A percentile compares a stretch with the other conserved stretches of the same genome.
phyloP scores from a whole-genome alignment of 2,329 filamentous ascomycete species.

The Fusarium gaditjirri region DNA sequence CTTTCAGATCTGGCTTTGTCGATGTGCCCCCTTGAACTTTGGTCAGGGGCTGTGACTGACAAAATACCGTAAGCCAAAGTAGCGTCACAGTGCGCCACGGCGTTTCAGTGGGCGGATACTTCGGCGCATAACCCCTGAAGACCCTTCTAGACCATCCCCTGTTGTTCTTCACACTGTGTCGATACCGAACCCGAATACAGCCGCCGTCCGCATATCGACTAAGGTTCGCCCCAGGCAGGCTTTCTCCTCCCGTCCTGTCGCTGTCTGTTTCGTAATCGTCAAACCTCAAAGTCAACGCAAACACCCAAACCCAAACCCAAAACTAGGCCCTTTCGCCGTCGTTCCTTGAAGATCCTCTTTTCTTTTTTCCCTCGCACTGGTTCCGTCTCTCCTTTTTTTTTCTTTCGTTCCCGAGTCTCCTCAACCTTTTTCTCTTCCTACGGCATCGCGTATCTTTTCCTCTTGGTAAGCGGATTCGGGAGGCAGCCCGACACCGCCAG shows the following conservation, averaged over 20 bases:
- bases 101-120: conserved; percentile 1
- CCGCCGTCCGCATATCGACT: conserved; percentile 18
- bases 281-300: conserved; percentile 25
- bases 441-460: conserved; percentile 15
- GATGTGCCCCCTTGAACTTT: background rate
- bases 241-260: conserved; percentile 22
- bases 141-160: conserved; percentile 6
- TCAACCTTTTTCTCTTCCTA: background rate
- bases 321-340: conserved; percentile 23
- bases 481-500: conserved; percentile 42
- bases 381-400: conserved; percentile 14
- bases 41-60: background rate
- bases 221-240: conserved; percentile 3
- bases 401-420: background rate
- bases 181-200: conserved; percentile 26
- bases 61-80: background rate
- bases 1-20: background rate
- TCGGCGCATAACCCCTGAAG: background rate
- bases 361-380: conserved; percentile 20
- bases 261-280: conserved; percentile 28
- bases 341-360: conserved; percentile 32
- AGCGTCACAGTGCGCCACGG: conserved; percentile 20
- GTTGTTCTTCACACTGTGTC: conserved; percentile 21
- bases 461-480: conserved; percentile 28
- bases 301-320: background rate